Evolutionary conservation across 208 protist species (phyloP).

Genomic region (Wallacemonas sp.): DNA sequence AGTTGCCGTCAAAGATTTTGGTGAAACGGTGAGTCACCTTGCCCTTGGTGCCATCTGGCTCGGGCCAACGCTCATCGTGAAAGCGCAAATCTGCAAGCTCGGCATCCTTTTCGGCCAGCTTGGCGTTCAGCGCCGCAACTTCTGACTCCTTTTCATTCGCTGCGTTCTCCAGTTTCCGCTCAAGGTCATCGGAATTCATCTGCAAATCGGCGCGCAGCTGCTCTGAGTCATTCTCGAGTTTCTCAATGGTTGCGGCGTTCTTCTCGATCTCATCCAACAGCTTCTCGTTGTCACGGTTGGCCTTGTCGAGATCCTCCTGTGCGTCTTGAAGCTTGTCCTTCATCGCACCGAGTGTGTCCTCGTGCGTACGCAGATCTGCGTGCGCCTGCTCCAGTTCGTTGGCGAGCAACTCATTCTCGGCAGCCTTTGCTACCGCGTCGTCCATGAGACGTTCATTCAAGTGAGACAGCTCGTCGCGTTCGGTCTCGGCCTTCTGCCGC

Average conservation of each 20-base stretch:
- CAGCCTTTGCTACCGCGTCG: not conserved
- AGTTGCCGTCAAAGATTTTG: constrained; percentile 68
- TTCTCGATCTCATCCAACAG: not conserved
- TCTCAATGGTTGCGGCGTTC: not conserved
- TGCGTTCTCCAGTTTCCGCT: not conserved
- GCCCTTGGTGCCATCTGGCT: constrained; percentile 31
- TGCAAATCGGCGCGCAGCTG: not conserved
- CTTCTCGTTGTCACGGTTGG: constrained; percentile 10
- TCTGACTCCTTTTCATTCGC: constrained; percentile 7
- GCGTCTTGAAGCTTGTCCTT: not conserved
- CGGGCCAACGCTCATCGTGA: constrained; percentile 37
- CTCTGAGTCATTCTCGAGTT: constrained; percentile 18
- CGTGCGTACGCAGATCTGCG: not conserved
- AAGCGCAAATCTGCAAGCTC: constrained; percentile 34
- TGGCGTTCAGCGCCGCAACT: constrained; percentile 19
- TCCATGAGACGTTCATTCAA: not conserved
- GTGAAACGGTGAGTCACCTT: constrained; percentile 51
- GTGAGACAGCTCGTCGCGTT: not conserved
- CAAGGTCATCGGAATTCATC: not conserved
- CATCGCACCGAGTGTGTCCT: not conserved
- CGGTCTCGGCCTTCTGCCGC: not conserved
- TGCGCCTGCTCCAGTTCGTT: constrained; percentile 9
- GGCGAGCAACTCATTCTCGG: constrained; percentile 34
- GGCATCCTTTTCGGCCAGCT: constrained; percentile 32
- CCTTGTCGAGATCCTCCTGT: constrained; percentile 29